Percentiles rank a stretch among this genome's conserved stretches.
phyloP scores from a whole-genome alignment of 306 rosid species.

The Sophora flavescens region DNA sequence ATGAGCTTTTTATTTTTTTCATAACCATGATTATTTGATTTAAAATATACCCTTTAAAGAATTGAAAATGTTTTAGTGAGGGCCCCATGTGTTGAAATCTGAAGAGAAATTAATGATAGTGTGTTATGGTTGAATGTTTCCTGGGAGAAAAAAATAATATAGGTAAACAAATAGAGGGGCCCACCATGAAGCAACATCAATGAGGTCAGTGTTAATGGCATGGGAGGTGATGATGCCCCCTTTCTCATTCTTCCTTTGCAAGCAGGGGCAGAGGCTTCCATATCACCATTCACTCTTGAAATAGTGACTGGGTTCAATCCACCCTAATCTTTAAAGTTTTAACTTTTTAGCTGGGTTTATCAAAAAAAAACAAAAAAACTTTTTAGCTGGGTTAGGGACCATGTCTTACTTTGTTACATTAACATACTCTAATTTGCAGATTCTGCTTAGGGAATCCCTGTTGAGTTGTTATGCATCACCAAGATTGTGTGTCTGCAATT shows the following conservation, averaged over 20 bases:
- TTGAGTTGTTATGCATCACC: constrained; percentile 40
- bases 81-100: constrained; percentile 58
- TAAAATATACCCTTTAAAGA: constrained; percentile 15
- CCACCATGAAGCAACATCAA: constrained; percentile 77
- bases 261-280: constrained; percentile 34
- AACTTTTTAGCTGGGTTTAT: constrained; percentile 61
- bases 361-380: no score
- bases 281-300: constrained; percentile 33
- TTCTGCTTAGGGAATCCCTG: constrained; percentile 36
- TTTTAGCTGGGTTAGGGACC: constrained; percentile 68
- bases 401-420: constrained; percentile 39
- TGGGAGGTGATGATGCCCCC: constrained; percentile 72
- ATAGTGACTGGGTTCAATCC: constrained; percentile 49
- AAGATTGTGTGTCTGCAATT: constrained; percentile 45
- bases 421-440: constrained; percentile 41
- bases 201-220: constrained; percentile 64
- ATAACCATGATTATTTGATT: constrained; percentile 1
- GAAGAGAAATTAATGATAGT: constrained; percentile 58
- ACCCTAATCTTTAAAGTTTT: constrained; percentile 42
- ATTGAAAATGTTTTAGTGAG: constrained; percentile 42
- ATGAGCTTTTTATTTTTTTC: not conserved
- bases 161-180: constrained; percentile 28
- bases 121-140: constrained; percentile 62
- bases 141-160: constrained; percentile 24
- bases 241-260: constrained; percentile 51